Conservation (phyloP, 2,329 filamentous ascomycete genomes). For the Nannizziopsis arthrosporioides region DNA sequence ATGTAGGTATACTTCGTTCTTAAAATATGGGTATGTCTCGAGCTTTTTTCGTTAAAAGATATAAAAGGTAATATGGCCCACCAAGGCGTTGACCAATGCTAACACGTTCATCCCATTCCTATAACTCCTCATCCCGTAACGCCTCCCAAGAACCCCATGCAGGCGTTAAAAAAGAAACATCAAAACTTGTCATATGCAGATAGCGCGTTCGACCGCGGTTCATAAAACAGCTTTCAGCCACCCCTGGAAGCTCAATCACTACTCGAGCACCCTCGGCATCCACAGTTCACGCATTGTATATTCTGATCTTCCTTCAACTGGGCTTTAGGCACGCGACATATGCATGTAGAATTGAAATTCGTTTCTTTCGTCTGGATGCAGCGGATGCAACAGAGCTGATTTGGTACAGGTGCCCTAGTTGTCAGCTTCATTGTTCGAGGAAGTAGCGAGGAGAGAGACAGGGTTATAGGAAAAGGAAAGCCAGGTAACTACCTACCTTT, state of each 20-base stretch:
- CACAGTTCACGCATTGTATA: conserved; percentile 89
- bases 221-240: not conserved
- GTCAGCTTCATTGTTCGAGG: not conserved
- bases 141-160: too few species aligned
- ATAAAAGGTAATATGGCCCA: not conserved
- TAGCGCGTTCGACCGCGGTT: too few species aligned
- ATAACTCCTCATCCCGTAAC: too few species aligned
- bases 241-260: conserved; percentile 50
- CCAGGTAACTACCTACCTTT: conserved; percentile 49
- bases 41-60: not conserved
- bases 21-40: not conserved
- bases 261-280: conserved; percentile 80
- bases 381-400: conserved; percentile 76
- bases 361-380: conserved; percentile 99
- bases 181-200: too few species aligned
- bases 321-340: conserved; percentile 84
- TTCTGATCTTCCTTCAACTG: conserved; percentile 82
- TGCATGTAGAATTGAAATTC: conserved; percentile 95
- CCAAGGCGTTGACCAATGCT: too few species aligned
- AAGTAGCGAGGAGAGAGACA: not conserved
- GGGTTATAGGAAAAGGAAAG: not conserved
- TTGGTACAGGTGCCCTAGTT: not conserved
- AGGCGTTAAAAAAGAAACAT: too few species aligned
- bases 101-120: too few species aligned
- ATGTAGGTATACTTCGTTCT: not conserved